Evolutionary conservation across 2,329 filamentous ascomycete species (phyloP).

Genomic region (Paecilomyces variotii): DNA sequence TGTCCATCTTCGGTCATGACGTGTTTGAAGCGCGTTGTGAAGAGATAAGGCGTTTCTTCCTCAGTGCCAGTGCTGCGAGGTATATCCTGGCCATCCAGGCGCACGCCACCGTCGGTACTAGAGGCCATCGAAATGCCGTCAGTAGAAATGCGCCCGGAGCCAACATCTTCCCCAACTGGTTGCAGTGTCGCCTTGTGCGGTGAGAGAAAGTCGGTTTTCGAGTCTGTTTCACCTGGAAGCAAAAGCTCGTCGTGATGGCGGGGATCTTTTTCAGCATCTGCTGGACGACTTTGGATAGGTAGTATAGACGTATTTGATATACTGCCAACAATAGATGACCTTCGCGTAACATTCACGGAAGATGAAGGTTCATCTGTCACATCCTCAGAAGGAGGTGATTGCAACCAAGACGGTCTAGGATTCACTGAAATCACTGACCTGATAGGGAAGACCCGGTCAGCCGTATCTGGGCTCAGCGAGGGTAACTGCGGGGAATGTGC

Average conservation of each 20-base stretch:
- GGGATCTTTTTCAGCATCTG: not conserved
- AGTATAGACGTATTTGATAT: not conserved
- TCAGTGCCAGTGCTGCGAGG: constrained; percentile 22
- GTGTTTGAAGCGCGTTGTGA: constrained; percentile 73
- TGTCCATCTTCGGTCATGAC: constrained; percentile 69
- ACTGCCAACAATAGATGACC: constrained; percentile 1
- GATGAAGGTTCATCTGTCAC: constrained; percentile 14
- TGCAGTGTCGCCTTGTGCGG: constrained; percentile 1
- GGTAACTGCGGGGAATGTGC: constrained; percentile 10
- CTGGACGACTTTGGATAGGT: not conserved
- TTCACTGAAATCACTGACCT: constrained; percentile 68
- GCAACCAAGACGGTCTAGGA: constrained; percentile 26
- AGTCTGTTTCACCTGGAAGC: not conserved
- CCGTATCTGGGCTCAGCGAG: constrained; percentile 19
- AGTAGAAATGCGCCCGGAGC: constrained; percentile 1
- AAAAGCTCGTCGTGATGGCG: not conserved
- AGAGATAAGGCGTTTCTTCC: constrained; percentile 41
- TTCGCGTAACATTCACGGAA: not conserved
- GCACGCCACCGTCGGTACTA: constrained; percentile 9
- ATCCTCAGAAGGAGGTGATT: not conserved
- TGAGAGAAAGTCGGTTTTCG: not conserved
- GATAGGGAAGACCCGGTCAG: constrained; percentile 70
- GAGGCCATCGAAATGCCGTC: constrained; percentile 6
- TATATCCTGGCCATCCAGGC: constrained; percentile 4
- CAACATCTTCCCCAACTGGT: constrained; percentile 11